phyloP scores from a whole-genome alignment of 2,329 filamentous ascomycete genomes.

The Diaporthe destruens region DNA sequence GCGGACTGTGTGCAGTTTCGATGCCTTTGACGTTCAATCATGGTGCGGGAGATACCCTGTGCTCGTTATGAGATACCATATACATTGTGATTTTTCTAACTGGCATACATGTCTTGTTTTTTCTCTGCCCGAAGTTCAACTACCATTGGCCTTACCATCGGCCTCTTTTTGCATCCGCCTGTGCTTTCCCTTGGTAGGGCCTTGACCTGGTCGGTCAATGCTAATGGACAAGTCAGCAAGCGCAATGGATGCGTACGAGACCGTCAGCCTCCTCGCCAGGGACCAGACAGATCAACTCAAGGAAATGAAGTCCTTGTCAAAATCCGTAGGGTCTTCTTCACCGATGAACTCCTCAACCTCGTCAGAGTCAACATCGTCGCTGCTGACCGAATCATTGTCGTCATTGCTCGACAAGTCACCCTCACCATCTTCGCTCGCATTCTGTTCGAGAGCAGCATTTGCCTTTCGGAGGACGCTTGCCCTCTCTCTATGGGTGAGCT shows the following conservation, averaged over 20 bases:
- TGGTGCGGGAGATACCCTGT: neutral
- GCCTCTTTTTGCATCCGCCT: neutral
- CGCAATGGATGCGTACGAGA: constrained; percentile 4
- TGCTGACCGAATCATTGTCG: constrained; percentile 74
- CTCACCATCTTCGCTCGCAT: constrained; percentile 63
- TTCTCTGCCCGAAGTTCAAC: neutral
- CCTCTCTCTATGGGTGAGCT: constrained; percentile 87
- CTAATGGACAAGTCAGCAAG: constrained; percentile 1
- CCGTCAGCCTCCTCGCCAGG: neutral
- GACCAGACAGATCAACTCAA: constrained; percentile 13
- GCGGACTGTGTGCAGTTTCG: neutral
- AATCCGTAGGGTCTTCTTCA: constrained; percentile 67
- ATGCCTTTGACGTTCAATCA: neutral
- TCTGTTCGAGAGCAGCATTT: constrained; percentile 60
- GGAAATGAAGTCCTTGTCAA: constrained; percentile 70
- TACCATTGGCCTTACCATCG: constrained; percentile 5
- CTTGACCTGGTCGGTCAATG: constrained; percentile 32
- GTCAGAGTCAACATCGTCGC: constrained; percentile 85
- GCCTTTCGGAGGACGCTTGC: constrained; percentile 82
- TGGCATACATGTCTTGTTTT: neutral
- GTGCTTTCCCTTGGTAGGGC: neutral
- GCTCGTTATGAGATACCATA: neutral
- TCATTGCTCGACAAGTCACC: constrained; percentile 85
- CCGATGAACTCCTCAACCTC: constrained; percentile 75
- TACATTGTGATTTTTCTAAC: constrained; percentile 5